A percentile compares a stretch with the other conserved stretches of the same genome.
These are phyloP conservation scores for Trichosporon faecale DNA, from an alignment of 1,284 basidiomycete species.

Conservation along the genomic window DNA sequence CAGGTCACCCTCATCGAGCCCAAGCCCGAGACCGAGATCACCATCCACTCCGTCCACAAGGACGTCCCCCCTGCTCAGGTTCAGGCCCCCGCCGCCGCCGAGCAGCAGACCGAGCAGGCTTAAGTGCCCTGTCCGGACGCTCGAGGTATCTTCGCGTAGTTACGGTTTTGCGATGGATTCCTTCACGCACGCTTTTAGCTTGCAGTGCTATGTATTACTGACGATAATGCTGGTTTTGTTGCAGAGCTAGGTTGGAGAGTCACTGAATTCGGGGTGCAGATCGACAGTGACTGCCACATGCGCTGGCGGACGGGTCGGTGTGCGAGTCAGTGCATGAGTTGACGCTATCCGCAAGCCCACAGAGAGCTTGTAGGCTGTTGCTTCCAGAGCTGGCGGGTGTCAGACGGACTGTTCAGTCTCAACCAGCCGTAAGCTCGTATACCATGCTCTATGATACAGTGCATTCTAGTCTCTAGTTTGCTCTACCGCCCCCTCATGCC, in stretches of 20 bases:
- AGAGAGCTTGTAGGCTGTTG: too few species aligned
- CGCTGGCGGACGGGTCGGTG: too few species aligned
- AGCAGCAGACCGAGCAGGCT: conserved; percentile 18
- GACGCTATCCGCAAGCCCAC: too few species aligned
- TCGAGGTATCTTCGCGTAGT: conserved; percentile 11
- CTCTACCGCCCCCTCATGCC: neutral
- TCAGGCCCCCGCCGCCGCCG: conserved; percentile 21
- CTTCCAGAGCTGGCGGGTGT: too few species aligned
- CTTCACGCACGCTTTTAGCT: conserved; percentile 1
- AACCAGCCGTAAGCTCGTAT: too few species aligned
- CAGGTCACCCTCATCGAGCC: conserved; percentile 83
- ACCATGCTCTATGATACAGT: neutral
- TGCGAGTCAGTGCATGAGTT: too few species aligned
- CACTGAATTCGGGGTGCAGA: too few species aligned
- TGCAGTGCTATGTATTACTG: conserved; percentile 11
- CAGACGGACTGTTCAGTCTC: too few species aligned
- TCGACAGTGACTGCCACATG: too few species aligned
- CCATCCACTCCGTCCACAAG: conserved; percentile 52
- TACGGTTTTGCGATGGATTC: conserved; percentile 11
- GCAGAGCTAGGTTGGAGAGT: neutral
- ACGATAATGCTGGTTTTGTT: neutral
- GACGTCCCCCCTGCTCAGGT: conserved; percentile 41
- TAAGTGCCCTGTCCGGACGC: neutral
- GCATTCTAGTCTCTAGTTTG: neutral
- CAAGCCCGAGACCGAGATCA: conserved; percentile 59